Percentiles rank a stretch among this genome's conserved stretches.
Evolutionary conservation across 169 alveolate genomes (phyloP).

Genomic region (Toxoplasma gondii): DNA sequence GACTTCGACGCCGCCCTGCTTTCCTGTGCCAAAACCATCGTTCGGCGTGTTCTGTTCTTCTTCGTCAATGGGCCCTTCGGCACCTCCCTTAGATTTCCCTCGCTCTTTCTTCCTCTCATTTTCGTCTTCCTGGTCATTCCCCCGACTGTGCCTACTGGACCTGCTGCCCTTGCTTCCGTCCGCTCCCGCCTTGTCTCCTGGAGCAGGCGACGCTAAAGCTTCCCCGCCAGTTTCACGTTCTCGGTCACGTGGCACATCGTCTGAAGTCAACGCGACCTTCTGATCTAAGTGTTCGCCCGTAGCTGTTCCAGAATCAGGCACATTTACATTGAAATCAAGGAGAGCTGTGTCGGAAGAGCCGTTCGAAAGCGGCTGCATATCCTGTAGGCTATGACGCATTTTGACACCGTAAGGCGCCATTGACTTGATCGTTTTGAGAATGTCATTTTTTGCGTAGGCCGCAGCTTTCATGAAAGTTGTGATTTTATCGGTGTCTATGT

Average conservation of each 20-base stretch:
- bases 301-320: too few species aligned
- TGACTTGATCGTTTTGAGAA: neutral
- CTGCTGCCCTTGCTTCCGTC: neutral
- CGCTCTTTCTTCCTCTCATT: neutral
- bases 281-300: too few species aligned
- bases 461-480: slow-evolving; percentile 20
- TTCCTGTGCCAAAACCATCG: neutral
- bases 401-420: slow-evolving; percentile 29
- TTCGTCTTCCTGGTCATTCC: neutral
- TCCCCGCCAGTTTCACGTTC: neutral
- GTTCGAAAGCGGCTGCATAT: neutral
- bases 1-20: neutral
- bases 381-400: slow-evolving; percentile 7
- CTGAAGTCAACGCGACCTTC: too few species aligned
- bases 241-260: too few species aligned
- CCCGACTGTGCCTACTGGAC: neutral
- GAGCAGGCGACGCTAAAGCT: neutral
- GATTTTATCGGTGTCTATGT: neutral
- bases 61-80: neutral
- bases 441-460: neutral
- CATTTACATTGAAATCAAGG: neutral
- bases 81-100: neutral
- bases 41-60: neutral
- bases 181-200: neutral
- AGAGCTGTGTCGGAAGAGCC: neutral